A percentile compares a stretch with the other conserved stretches of the same genome.
Conservation (phyloP, 2,329 filamentous ascomycete genomes). For the Dothideomycetidae sp. region DNA sequence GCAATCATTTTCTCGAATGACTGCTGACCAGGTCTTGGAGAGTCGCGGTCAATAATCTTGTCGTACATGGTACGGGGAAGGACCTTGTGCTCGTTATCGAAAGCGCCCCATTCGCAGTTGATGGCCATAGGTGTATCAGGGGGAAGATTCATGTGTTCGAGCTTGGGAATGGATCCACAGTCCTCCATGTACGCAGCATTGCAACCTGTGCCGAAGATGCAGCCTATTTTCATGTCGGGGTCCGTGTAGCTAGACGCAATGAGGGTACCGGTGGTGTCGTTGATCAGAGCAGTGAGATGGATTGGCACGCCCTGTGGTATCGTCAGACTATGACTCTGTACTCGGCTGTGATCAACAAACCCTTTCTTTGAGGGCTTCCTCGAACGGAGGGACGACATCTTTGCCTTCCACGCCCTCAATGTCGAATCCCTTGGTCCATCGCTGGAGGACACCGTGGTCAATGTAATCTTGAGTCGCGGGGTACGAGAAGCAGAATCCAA, state of each 20-base stretch:
- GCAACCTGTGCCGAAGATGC: conserved; percentile 96
- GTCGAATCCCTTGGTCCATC: conserved; percentile 97
- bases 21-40: conserved; percentile 32
- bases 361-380: conserved; percentile 57
- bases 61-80: conserved; percentile 64
- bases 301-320: conserved; percentile 61
- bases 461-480: conserved; percentile 88
- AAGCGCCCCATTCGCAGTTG: conserved; percentile 96
- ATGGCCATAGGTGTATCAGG: conserved; percentile 77
- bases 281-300: conserved; percentile 84
- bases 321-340: too few species aligned
- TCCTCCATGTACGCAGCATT: conserved; percentile 98
- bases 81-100: conserved; percentile 84
- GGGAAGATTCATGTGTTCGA: conserved; percentile 79
- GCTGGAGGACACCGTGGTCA: conserved; percentile 79
- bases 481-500: conserved; percentile 95
- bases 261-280: conserved; percentile 92
- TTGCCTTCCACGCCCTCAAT: conserved; percentile 82
- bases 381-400: conserved; percentile 80
- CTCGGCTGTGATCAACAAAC: too few species aligned
- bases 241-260: conserved; percentile 98
- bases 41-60: conserved; percentile 29
- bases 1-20: conserved; percentile 34
- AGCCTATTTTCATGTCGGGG: conserved; percentile 79
- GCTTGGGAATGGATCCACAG: conserved; percentile 79